phyloP scores from a whole-genome alignment of 1,284 basidiomycete species.

The Puccinia novopanici region DNA sequence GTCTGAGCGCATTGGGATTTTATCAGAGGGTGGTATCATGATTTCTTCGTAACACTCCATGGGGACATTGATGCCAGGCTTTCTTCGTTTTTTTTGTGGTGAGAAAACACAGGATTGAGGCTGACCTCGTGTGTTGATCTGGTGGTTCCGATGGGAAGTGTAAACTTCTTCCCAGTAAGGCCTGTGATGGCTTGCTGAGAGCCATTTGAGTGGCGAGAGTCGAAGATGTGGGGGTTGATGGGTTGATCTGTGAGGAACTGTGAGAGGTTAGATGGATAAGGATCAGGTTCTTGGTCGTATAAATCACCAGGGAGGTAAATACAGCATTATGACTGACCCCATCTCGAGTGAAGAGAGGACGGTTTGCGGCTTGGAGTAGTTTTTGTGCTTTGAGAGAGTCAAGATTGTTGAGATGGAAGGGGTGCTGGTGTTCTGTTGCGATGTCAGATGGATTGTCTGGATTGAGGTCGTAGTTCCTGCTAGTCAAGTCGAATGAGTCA shows the following conservation, averaged over 20 bases:
- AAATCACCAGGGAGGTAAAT: no score
- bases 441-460: neutral
- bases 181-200: slow-evolving; percentile 16
- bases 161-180: slow-evolving; percentile 24
- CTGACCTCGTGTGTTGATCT: slow-evolving; percentile 40
- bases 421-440: neutral
- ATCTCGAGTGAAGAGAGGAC: slow-evolving; percentile 25
- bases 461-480: neutral
- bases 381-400: slow-evolving; percentile 31
- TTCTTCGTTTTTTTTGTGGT: no score
- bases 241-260: slow-evolving; percentile 36
- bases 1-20: slow-evolving; percentile 57
- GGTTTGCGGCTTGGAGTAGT: slow-evolving; percentile 12
- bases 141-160: slow-evolving; percentile 39
- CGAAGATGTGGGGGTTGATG: slow-evolving; percentile 43
- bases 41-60: slow-evolving; percentile 56
- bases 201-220: slow-evolving; percentile 15
- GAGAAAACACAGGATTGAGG: neutral
- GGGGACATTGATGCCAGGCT: neutral
- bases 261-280: neutral
- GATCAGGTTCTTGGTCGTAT: no score
- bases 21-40: slow-evolving; percentile 58
- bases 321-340: slow-evolving; percentile 18
- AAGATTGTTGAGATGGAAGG: slow-evolving; percentile 27
- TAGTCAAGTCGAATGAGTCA: neutral